These are phyloP conservation scores for Henckelia pumila DNA, from an alignment of 257 asterid species.

Conservation along the genomic window DNA sequence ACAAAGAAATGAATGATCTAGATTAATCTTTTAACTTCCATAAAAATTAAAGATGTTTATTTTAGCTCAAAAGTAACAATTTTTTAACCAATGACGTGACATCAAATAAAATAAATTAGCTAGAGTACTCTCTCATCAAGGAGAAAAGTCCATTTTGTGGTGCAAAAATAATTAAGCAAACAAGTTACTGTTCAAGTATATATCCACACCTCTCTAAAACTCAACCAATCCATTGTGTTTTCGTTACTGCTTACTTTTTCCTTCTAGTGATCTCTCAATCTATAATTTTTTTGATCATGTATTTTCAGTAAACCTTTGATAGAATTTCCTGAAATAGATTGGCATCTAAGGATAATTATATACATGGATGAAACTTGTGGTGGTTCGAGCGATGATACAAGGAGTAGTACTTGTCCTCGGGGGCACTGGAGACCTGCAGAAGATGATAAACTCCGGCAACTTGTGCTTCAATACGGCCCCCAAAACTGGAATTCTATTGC, in stretches of 20 bases:
- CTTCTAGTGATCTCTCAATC: background rate
- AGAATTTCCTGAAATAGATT: background rate
- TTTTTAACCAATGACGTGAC: conserved; percentile 25
- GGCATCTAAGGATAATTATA: conserved; percentile 6
- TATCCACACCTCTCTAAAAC: conserved; percentile 31
- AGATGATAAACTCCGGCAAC: conserved; percentile 76
- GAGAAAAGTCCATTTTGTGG: conserved; percentile 49
- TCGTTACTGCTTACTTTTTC: conserved; percentile 21
- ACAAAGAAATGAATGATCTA: background rate
- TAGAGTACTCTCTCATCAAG: conserved; percentile 25
- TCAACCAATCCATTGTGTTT: conserved; percentile 26
- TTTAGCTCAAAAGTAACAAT: conserved; percentile 5
- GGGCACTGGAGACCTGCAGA: conserved; percentile 98
- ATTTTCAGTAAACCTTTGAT: conserved; percentile 7
- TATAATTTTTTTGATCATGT: background rate
- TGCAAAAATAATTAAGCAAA: conserved; percentile 42
- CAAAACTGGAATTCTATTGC: conserved; percentile 97
- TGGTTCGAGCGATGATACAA: conserved; percentile 49
- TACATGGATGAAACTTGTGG: conserved; percentile 43
- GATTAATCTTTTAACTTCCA: too few species aligned
- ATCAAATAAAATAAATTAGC: conserved; percentile 30
- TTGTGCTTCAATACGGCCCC: conserved; percentile 81
- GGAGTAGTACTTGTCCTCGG: conserved; percentile 52
- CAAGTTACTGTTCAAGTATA: conserved; percentile 34
- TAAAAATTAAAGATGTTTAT: too few species aligned